Evolutionary conservation across 2,329 filamentous ascomycete species (phyloP).

Genomic region (Trichoderma polysporum): DNA sequence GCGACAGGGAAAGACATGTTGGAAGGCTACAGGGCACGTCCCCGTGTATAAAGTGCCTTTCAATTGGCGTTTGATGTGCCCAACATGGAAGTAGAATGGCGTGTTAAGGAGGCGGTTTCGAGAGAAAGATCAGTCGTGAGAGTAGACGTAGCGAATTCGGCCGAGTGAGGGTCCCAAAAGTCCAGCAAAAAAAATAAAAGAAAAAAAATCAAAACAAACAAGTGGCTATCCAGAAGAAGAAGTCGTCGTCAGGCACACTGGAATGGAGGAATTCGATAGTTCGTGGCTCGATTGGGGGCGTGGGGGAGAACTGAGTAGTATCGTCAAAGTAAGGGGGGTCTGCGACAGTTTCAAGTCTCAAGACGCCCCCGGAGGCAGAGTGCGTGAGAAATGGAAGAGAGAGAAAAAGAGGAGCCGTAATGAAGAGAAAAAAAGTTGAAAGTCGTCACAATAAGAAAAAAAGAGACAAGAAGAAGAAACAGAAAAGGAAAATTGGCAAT

Average conservation of each 20-base stretch:
- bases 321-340: conserved; percentile 17
- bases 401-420: not conserved
- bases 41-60: conserved; percentile 18
- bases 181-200: not conserved
- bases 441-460: not conserved
- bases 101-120: conserved; percentile 3
- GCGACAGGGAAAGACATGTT: conserved; percentile 53
- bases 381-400: not conserved
- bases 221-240: not conserved
- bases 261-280: conserved; percentile 14
- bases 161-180: not conserved
- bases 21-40: conserved; percentile 21
- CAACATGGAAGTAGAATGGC: conserved; percentile 22
- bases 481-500: not conserved
- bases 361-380: not conserved
- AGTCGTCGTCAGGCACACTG: conserved; percentile 11
- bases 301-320: not conserved
- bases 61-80: conserved; percentile 19
- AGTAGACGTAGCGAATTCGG: not conserved
- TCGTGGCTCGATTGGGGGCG: conserved; percentile 10
- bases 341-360: conserved; percentile 19
- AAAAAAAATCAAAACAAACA: conserved; percentile 1
- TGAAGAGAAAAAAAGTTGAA: not conserved
- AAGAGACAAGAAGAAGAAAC: not conserved
- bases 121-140: not conserved